These are phyloP conservation scores for Neoboletus brunneissimus DNA, from an alignment of 768 basidiomycete genomes.

Conservation along the genomic window DNA sequence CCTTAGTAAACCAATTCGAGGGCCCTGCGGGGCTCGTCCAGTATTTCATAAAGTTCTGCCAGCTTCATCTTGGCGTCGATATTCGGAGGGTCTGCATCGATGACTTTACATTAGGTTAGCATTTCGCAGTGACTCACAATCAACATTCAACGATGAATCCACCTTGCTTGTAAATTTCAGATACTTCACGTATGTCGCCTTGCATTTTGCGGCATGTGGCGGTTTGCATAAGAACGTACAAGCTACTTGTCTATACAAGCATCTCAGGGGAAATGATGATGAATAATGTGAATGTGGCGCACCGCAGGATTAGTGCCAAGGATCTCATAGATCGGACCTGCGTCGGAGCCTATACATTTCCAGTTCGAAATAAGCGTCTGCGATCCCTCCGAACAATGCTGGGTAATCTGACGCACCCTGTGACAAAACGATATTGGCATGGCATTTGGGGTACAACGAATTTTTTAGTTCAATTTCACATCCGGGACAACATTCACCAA, in stretches of 20 bases:
- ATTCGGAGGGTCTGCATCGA: slow-evolving; percentile 68
- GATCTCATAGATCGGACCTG: not conserved
- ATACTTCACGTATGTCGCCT: slow-evolving; percentile 72
- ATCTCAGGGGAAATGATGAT: not conserved
- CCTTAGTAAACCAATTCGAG: slow-evolving; percentile 44
- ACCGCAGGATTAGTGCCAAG: not conserved
- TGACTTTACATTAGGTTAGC: slow-evolving; percentile 48
- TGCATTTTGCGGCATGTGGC: slow-evolving; percentile 79
- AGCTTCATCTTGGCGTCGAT: slow-evolving; percentile 86
- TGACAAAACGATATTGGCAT: slow-evolving; percentile 66
- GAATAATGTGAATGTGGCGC: not conserved
- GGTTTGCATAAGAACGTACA: slow-evolving; percentile 50
- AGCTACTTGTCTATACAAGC: not conserved
- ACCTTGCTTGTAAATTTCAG: slow-evolving; percentile 84
- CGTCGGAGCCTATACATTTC: not conserved
- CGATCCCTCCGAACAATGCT: slow-evolving; percentile 76
- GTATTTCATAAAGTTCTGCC: slow-evolving; percentile 84
- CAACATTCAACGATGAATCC: slow-evolving; percentile 15
- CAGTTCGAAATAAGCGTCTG: slow-evolving; percentile 65
- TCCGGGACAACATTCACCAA: slow-evolving; percentile 26
- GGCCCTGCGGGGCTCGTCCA: slow-evolving; percentile 36
- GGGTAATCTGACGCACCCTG: slow-evolving; percentile 77
- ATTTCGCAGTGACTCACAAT: not conserved
- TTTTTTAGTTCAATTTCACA: not conserved
- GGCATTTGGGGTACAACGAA: slow-evolving; percentile 49